These are phyloP conservation scores for Verbascum thapsus DNA, from an alignment of 257 asterid species.

Conservation along the genomic window DNA sequence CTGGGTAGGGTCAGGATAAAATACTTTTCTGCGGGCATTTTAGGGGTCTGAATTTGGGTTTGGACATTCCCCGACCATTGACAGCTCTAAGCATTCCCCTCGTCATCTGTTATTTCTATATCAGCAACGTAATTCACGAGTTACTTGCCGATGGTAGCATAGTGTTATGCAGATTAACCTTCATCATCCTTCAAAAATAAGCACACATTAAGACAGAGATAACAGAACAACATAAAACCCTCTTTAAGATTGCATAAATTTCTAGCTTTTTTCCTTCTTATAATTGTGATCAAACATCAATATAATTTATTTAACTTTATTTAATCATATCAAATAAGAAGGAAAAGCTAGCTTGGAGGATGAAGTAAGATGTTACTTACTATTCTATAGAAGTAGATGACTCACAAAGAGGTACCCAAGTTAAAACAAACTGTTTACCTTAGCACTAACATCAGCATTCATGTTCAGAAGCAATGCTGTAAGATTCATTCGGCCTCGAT, in stretches of 20 bases:
- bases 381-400: background rate
- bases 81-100: constrained; percentile 70
- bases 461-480: constrained; percentile 64
- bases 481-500: constrained; percentile 81
- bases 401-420: constrained; percentile 16
- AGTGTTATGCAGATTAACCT: constrained; percentile 90
- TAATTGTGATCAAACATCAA: no score
- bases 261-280: no score
- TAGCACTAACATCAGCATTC: constrained; percentile 75
- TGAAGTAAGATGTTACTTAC: background rate
- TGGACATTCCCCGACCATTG: no score
- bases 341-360: no score
- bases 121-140: constrained; percentile 85
- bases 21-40: no score
- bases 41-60: no score
- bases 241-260: no score
- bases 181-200: constrained; percentile 67
- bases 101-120: constrained; percentile 61
- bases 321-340: no score
- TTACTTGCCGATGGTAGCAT: constrained; percentile 66
- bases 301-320: background rate
- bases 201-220: no score
- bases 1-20: no score
- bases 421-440: constrained; percentile 56
- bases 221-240: no score